Base-by-base conservation (phyloP, 306 rosid species). In the Quercus robur region DNA sequence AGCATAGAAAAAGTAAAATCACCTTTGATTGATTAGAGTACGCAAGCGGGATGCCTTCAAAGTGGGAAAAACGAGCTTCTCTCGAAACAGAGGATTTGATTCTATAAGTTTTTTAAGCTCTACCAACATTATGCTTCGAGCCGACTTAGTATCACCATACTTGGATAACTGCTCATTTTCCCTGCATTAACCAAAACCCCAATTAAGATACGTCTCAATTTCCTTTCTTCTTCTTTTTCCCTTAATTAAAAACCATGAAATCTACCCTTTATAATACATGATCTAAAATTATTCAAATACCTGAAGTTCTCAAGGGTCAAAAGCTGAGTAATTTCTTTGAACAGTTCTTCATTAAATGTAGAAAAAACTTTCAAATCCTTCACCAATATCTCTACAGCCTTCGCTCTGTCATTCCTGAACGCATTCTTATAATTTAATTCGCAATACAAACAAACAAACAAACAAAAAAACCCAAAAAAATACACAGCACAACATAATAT, bases 21-120 rank as follows among this genome's bases (percentile, higher is more conserved):
- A 92, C 98, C 98, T 94, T 75, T 94, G 98, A 81, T 94, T 94
- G 85, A 94, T 92, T 38, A 94, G 87, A 4, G 94, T 92, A 54
- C 91, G 85, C 87, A 94, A 81, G 82, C 97, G 89, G 70, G 96
- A 90, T 2, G 94, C 80, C 88, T 86, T 85, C 54, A 90, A 77
- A 18, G 81, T 70, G 1, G 98, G 98, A 80, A 94, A 94, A 64
- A 78, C 54, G 81, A 91, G 93, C 83, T 94, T 94, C 69, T 92
- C 94, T 18, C 90, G 93, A 58, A 90, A 86, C 57, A 89, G 93
- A 26, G 94, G 98, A 77, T 94, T 92, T 77, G 95, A 91, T 87
- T 91, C 94, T 20, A 94, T 82, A 77, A 94, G 91, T 77, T 90
- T 94, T 82, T 86, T 94, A 70, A 94, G 88, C 87, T 92, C 97